Conservation (phyloP, 768 basidiomycete species). For the Hygrocybe punicea region DNA sequence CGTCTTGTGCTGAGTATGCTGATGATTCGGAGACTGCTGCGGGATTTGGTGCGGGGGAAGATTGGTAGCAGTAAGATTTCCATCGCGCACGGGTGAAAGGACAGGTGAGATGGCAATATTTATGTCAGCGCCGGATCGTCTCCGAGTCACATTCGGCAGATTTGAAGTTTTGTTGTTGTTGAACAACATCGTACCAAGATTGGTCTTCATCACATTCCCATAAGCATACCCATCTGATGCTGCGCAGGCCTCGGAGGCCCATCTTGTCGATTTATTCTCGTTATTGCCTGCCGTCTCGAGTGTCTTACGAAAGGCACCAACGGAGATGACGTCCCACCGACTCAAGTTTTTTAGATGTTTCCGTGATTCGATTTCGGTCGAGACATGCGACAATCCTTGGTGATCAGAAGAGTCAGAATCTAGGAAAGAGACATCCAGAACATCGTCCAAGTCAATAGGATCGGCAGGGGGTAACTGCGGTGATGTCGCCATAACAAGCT, state of each 20-base stretch:
- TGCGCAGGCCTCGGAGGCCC: conserved; percentile 36
- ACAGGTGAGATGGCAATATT: conserved; percentile 49
- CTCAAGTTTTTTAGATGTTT: conserved; percentile 48
- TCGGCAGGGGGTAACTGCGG: conserved; percentile 44
- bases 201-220: conserved; percentile 51
- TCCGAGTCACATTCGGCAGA: conserved; percentile 25
- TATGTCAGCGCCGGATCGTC: conserved; percentile 27
- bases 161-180: conserved; percentile 29
- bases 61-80: conserved; percentile 54
- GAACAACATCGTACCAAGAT: conserved; percentile 59
- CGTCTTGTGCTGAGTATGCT: conserved; percentile 37
- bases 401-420: conserved; percentile 50
- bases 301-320: conserved; percentile 68
- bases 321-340: conserved; percentile 73
- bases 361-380: conserved; percentile 37
- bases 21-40: conserved; percentile 35
- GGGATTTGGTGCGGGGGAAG: conserved; percentile 30
- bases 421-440: conserved; percentile 70
- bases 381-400: conserved; percentile 26
- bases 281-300: conserved; percentile 34
- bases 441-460: conserved; percentile 67
- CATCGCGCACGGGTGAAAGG: conserved; percentile 46
- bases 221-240: conserved; percentile 36
- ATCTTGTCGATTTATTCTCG: conserved; percentile 23
- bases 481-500: conserved; percentile 25